Base-by-base conservation (phyloP, 768 basidiomycete genomes). In the Auricularia cornea region DNA sequence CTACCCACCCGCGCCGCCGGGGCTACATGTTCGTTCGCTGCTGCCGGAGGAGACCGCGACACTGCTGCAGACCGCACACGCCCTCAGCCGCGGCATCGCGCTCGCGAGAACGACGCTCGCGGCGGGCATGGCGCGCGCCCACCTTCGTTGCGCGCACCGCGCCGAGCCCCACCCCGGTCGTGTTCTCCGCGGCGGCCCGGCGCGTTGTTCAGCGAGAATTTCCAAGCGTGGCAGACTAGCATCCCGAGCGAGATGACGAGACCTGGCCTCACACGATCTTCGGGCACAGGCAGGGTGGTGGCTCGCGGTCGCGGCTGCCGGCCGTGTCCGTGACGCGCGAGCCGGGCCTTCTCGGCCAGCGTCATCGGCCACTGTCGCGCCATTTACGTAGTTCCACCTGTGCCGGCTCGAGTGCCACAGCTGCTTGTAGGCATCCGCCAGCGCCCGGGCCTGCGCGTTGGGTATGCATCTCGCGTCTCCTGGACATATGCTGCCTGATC, bases 361-460 rank as follows among this genome's bases (percentile, higher is more conserved):
- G 44, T 48, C 44, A 48, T 10, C 44, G 44, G 44, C 12, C 44
- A 18, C 44, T 48, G 23, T 10, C 16, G 20, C 20, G 6, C 20
- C 20, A 23, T 48, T 23, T 38, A n/a, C n/a, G n/a, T n/a, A 8
- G 8, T 38, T 14, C 35, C 35, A 38, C 10, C 35, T 8, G 44
- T 20, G 44, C 20, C 20, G 44, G 20, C 20, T 18, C 6, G 44
- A 18, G 23, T 48, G 44, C 20, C 72, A 74, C 3, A 88, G 77
- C 23, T 74, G 67, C 41, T 87, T 84, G 65, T 91, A 92, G 2
- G 90, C 86, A 10, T 79, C 75, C 8, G 81, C 80, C 59, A 91
- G 83, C 48, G 81, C 76, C 62, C 85, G 86, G 8, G 84, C 80
- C 59, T 80, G 72, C 44, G 74, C 69, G 5, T 14, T 48, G 44